Evolutionary conservation across 108 stramenopile genomes (phyloP).

Genomic region (Nannochloropsis gaditana): DNA sequence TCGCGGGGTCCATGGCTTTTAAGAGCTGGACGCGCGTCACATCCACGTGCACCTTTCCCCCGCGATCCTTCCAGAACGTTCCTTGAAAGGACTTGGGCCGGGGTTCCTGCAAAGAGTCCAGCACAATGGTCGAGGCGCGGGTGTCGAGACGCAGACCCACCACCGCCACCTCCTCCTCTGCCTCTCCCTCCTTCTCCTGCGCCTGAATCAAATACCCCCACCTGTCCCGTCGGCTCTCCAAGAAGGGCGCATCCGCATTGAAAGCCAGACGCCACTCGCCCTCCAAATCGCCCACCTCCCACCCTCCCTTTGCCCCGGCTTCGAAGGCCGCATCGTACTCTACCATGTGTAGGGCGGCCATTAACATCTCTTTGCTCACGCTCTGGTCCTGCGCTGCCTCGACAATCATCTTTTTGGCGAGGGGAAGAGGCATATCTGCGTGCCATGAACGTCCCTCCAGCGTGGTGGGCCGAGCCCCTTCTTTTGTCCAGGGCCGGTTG

Average conservation of each 20-base stretch:
- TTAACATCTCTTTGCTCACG: not conserved
- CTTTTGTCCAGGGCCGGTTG: not conserved
- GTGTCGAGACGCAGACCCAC: not conserved
- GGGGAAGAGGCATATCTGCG: not conserved
- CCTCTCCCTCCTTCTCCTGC: conserved; percentile 1
- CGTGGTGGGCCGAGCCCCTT: not conserved
- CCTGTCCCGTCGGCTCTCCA: not conserved
- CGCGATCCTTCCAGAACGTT: not conserved
- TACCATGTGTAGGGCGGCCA: not conserved
- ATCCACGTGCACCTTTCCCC: not conserved
- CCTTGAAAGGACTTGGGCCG: not conserved
- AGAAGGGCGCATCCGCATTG: not conserved
- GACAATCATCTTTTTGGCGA: not conserved
- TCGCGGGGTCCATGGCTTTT: not conserved
- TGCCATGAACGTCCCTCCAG: conserved; percentile 15
- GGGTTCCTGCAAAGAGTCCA: conserved; percentile 16
- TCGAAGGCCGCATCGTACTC: not conserved
- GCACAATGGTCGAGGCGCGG: not conserved
- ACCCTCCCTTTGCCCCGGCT: not conserved
- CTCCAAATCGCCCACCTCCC: not conserved
- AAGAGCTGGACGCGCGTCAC: not conserved
- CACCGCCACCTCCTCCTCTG: not conserved
- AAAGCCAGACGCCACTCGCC: not conserved
- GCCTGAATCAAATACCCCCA: not conserved
- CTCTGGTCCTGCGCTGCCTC: not conserved